Conservation (phyloP, 2,329 filamentous ascomycete species). For the Lanzia echinophila region DNA sequence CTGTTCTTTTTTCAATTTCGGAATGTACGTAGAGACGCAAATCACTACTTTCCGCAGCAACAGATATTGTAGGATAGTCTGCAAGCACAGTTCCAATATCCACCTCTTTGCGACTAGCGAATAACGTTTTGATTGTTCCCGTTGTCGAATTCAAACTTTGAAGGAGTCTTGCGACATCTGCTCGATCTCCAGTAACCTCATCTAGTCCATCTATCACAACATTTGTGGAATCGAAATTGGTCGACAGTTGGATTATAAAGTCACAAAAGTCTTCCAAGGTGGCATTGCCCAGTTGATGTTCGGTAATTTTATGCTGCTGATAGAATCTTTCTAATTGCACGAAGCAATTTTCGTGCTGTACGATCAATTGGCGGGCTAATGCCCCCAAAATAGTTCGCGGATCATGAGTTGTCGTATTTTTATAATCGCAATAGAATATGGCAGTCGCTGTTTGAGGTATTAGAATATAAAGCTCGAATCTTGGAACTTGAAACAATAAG, state of each 20-base stretch:
- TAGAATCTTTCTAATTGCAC: conserved; percentile 11
- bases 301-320: not conserved
- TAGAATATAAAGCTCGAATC: not conserved
- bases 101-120: conserved; percentile 12
- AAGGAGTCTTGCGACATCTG: conserved; percentile 7
- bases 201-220: conserved; percentile 29
- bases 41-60: conserved; percentile 15
- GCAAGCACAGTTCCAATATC: conserved; percentile 10
- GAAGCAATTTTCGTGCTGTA: conserved; percentile 21
- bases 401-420: conserved; percentile 3
- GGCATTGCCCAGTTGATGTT: not conserved
- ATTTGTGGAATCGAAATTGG: conserved; percentile 12
- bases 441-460: not conserved
- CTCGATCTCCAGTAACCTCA: conserved; percentile 18
- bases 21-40: conserved; percentile 16
- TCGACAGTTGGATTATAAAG: conserved; percentile 6
- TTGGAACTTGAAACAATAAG: not conserved
- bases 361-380: conserved; percentile 25
- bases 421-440: conserved; percentile 9
- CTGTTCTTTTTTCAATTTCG: conserved; percentile 12
- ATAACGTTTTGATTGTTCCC: conserved; percentile 13
- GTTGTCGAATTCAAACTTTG: conserved; percentile 4
- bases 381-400: conserved; percentile 16
- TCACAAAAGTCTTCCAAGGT: conserved; percentile 3
- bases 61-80: conserved; percentile 8